phyloP scores from a whole-genome alignment of 805 yeast species.

The Candida sonorensis region DNA sequence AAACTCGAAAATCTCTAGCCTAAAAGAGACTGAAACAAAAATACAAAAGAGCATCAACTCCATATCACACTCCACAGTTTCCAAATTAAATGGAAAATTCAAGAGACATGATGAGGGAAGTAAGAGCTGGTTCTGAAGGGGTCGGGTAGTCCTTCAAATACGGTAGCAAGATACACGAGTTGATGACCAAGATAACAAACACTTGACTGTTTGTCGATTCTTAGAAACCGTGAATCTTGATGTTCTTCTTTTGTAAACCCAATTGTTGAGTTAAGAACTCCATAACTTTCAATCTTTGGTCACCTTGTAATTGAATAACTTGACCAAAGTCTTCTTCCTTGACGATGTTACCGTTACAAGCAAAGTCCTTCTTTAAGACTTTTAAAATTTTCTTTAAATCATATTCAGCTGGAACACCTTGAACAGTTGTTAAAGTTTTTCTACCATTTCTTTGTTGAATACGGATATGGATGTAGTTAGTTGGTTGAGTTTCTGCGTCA shows the following conservation, averaged over 20 bases:
- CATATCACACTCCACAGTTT: no score
- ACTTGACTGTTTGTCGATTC: no score
- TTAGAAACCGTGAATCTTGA: slow-evolving; percentile 97
- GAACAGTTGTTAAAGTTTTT: slow-evolving; percentile 96
- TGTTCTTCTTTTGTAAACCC: slow-evolving; percentile 89
- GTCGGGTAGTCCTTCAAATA: no score
- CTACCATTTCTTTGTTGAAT: slow-evolving; percentile 99
- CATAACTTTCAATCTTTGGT: slow-evolving; percentile 93
- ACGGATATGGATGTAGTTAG: slow-evolving; percentile 95
- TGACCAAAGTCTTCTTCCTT: slow-evolving; percentile 95
- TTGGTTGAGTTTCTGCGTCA: slow-evolving; percentile 95
- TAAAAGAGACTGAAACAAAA: no score
- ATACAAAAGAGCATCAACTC: no score
- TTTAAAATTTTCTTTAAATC: slow-evolving; percentile 90
- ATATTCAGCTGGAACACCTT: slow-evolving; percentile 93
- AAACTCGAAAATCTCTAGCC: no score
- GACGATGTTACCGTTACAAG: slow-evolving; percentile 97
- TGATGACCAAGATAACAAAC: no score
- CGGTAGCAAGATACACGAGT: no score
- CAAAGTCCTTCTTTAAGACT: slow-evolving; percentile 95
- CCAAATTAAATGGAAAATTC: no score
- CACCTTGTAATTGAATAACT: slow-evolving; percentile 97
- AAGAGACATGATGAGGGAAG: no score
- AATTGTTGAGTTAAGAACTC: slow-evolving; percentile 85
- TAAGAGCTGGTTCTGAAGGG: no score